phyloP scores from a whole-genome alignment of 345 rosid species.

The Capsella bursapastoris region DNA sequence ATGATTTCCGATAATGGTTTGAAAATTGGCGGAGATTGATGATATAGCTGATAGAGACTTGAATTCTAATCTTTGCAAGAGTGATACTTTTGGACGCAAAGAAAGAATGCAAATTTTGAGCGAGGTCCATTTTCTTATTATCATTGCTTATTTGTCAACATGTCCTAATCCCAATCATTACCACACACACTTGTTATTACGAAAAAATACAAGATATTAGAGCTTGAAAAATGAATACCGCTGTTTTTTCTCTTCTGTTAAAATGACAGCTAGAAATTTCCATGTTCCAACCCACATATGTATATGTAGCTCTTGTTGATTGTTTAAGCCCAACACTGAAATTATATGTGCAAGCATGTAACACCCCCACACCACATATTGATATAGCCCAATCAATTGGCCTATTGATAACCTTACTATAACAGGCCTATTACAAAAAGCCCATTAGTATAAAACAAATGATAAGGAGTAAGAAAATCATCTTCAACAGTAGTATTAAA shows the following conservation, averaged over 20 bases:
- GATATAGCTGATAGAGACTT: not conserved
- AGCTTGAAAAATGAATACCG: too few species aligned
- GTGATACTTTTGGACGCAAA: not conserved
- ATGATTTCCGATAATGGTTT: not conserved
- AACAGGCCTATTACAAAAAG: too few species aligned
- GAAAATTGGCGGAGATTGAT: not conserved
- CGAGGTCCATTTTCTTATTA: not conserved
- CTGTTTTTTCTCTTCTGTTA: too few species aligned
- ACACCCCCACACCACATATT: not conserved
- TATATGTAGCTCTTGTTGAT: too few species aligned
- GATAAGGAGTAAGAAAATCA: too few species aligned
- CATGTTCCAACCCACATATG: too few species aligned
- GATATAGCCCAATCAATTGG: not conserved
- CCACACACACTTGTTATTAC: not conserved
- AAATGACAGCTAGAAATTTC: too few species aligned
- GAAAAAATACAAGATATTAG: too few species aligned
- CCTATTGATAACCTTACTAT: too few species aligned
- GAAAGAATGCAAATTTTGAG: not conserved
- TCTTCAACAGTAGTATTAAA: too few species aligned
- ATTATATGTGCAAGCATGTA: not conserved
- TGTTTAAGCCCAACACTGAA: slow-evolving; percentile 9
- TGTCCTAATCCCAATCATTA: slow-evolving; percentile 2
- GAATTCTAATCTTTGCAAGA: not conserved
- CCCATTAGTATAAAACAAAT: too few species aligned
- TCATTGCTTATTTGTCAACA: slow-evolving; percentile 6